Conservation (phyloP, 257 asterid genomes). For the Solanum medicagineum region DNA sequence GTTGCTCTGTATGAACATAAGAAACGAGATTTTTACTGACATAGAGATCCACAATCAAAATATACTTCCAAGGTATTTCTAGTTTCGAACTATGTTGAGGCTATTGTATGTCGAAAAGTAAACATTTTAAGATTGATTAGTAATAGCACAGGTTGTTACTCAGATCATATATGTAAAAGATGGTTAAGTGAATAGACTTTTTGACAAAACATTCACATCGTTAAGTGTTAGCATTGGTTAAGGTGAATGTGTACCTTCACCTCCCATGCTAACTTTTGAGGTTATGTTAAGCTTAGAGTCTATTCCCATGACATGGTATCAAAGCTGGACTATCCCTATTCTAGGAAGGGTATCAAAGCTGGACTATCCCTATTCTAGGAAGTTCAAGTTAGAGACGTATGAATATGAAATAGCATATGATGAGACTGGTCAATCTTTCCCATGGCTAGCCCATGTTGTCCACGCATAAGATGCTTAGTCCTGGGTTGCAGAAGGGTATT, state of each 20-base stretch:
- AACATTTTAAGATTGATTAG: not conserved
- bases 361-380: not conserved
- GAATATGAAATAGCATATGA: not conserved
- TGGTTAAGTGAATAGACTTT: not conserved
- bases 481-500: not conserved
- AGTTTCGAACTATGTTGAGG: not conserved
- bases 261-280: not conserved
- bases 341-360: not conserved
- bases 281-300: not conserved
- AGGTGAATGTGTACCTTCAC: not conserved
- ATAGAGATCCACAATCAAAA: constrained; percentile 40
- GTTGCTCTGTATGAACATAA: constrained; percentile 28
- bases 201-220: not conserved
- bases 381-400: not conserved
- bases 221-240: not conserved
- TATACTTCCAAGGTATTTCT: constrained; percentile 40
- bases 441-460: not conserved
- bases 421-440: not conserved
- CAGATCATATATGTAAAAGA: not conserved
- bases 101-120: not conserved
- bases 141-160: not conserved
- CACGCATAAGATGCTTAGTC: not conserved
- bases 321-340: not conserved
- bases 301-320: not conserved
- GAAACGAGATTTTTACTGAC: constrained; percentile 38